These are phyloP conservation scores for Saksenaea vasiformis DNA, from an alignment of 371 early-diverging fungal genomes.

Conservation along the genomic window DNA sequence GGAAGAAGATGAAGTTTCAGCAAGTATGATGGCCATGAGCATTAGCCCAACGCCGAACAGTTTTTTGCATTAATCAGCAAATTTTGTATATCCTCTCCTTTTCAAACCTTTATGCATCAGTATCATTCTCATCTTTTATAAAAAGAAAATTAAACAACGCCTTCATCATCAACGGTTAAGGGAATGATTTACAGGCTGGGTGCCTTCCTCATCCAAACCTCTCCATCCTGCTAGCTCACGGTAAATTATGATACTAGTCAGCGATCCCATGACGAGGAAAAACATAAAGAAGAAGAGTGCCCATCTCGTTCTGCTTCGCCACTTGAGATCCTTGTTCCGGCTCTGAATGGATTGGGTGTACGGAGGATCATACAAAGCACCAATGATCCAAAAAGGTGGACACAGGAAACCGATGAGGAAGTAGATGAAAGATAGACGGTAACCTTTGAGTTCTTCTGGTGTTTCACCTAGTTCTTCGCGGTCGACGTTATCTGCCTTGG, in stretches of 20 bases:
- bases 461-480: neutral
- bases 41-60: neutral
- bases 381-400: conserved; percentile 42
- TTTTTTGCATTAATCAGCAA: neutral
- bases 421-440: conserved; percentile 29
- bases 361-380: conserved; percentile 24
- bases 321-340: neutral
- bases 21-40: neutral
- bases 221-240: neutral
- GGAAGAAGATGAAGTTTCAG: neutral
- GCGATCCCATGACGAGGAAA: neutral
- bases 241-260: neutral
- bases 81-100: neutral
- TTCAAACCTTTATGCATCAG: neutral
- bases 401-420: conserved; percentile 42
- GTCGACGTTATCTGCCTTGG: no score
- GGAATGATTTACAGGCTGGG: neutral
- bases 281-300: neutral
- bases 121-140: neutral
- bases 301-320: neutral
- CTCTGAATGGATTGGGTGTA: neutral
- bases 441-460: neutral
- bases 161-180: neutral
- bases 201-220: neutral
- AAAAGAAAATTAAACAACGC: neutral